Evolutionary conservation across 805 yeast genomes (phyloP).

Genomic region (Teunomyces stri): DNA sequence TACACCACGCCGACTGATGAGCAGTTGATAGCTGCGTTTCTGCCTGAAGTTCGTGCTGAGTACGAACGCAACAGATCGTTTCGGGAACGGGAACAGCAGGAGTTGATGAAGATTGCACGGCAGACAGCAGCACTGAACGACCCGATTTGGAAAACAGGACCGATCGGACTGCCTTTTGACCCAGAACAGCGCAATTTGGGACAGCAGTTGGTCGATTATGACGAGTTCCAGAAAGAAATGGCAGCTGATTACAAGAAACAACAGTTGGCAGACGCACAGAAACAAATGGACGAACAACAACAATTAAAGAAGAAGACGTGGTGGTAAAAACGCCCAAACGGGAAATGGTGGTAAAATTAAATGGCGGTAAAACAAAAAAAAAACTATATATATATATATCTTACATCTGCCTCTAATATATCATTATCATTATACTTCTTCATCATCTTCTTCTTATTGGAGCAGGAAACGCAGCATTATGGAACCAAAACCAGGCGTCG

Average conservation of each 20-base stretch:
- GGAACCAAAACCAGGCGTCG: conserved; percentile 10
- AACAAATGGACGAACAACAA: conserved; percentile 28
- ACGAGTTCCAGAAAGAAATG: conserved; percentile 45
- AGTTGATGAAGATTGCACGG: conserved; percentile 63
- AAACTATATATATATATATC: too few relatives aligned
- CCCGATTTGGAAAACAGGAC: conserved; percentile 82
- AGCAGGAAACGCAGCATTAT: conserved; percentile 2
- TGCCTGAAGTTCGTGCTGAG: conserved; percentile 80
- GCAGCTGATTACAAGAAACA: conserved; percentile 41
- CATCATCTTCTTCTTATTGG: not conserved
- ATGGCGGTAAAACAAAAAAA: too few relatives aligned
- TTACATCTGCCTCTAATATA: too few relatives aligned
- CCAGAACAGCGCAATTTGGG: conserved; percentile 35
- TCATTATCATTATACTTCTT: too few relatives aligned
- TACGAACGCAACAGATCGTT: conserved; percentile 63
- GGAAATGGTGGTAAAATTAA: too few relatives aligned
- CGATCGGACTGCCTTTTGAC: conserved; percentile 68
- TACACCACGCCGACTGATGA: conserved; percentile 86
- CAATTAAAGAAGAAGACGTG: conserved; percentile 11
- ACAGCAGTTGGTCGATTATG: conserved; percentile 41
- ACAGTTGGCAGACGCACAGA: conserved; percentile 31
- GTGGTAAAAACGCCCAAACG: not conserved
- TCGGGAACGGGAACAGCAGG: conserved; percentile 66
- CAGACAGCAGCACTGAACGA: conserved; percentile 65
- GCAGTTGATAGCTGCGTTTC: conserved; percentile 64